These are phyloP conservation scores for Cyclocybe aegerita DNA, from an alignment of 768 basidiomycete species.

Conservation along the genomic window DNA sequence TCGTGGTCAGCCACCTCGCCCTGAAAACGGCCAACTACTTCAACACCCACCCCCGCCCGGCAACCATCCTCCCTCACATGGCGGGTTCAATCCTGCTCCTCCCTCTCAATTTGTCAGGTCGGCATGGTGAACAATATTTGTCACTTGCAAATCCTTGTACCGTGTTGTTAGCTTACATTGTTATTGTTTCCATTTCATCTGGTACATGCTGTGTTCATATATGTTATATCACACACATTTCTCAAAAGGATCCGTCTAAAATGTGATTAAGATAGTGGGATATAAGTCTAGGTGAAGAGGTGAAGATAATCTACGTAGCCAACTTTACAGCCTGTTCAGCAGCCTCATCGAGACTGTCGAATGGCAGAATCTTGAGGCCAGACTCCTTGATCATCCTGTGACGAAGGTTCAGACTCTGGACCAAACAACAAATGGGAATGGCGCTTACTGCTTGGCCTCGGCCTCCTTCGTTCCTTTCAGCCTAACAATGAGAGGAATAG, in stretches of 20 bases:
- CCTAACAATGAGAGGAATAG: slow-evolving; percentile 88
- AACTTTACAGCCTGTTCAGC: slow-evolving; percentile 78
- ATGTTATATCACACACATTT: slow-evolving; percentile 28
- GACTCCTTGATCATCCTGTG: slow-evolving; percentile 89
- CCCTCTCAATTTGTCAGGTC: slow-evolving; percentile 44
- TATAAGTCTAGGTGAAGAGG: slow-evolving; percentile 9
- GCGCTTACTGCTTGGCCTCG: slow-evolving; percentile 89
- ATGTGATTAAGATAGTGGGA: slow-evolving; percentile 16
- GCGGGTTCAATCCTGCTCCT: slow-evolving; percentile 41
- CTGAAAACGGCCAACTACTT: slow-evolving; percentile 40
- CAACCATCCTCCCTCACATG: slow-evolving; percentile 31
- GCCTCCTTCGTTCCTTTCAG: slow-evolving; percentile 96
- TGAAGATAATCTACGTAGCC: slow-evolving; percentile 43
- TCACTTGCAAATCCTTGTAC: slow-evolving; percentile 18
- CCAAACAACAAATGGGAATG: background rate
- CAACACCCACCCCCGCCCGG: slow-evolving; percentile 28
- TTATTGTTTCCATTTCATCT: slow-evolving; percentile 38
- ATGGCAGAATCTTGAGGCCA: slow-evolving; percentile 90
- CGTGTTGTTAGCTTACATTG: slow-evolving; percentile 25
- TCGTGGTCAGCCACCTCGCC: slow-evolving; percentile 46
- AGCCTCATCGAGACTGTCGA: slow-evolving; percentile 92
- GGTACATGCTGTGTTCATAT: slow-evolving; percentile 38
- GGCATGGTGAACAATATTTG: slow-evolving; percentile 43
- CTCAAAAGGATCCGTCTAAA: slow-evolving; percentile 12
- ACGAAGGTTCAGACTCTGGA: slow-evolving; percentile 11